A percentile compares a stretch with the other conserved stretches of the same genome.
Evolutionary conservation across 306 rosid species (phyloP).

Genomic region (Coriaria nepalensis): DNA sequence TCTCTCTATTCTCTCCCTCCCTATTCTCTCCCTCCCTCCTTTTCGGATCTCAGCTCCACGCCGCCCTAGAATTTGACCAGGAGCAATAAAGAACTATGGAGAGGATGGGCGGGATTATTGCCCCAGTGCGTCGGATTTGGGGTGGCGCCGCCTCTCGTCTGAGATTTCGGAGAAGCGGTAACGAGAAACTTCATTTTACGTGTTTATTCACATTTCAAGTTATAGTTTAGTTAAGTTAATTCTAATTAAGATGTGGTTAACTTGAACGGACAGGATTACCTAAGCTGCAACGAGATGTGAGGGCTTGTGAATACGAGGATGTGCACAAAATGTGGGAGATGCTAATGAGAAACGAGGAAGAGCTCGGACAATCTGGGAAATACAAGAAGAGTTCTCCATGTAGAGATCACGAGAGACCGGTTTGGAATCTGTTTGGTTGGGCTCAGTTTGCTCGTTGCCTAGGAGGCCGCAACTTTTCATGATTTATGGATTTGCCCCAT

Average conservation of each 20-base stretch:
- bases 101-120: constrained; percentile 35
- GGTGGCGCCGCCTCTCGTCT: constrained; percentile 28
- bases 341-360: constrained; percentile 39
- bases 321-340: constrained; percentile 90
- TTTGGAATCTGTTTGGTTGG: constrained; percentile 42
- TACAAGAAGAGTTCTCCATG: too few species aligned
- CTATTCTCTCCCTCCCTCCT: too few species aligned
- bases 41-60: too few species aligned
- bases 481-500: too few species aligned
- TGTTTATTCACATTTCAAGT: background rate
- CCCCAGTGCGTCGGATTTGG: constrained; percentile 34
- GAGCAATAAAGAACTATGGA: too few species aligned
- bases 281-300: constrained; percentile 50
- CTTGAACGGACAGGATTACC: constrained; percentile 28
- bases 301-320: constrained; percentile 58
- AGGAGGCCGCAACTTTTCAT: too few species aligned
- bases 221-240: background rate
- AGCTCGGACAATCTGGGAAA: constrained; percentile 13
- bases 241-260: too few species aligned
- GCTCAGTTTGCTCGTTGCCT: constrained; percentile 36
- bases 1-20: too few species aligned
- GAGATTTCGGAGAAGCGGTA: constrained; percentile 41
- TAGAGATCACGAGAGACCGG: too few species aligned
- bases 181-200: background rate
- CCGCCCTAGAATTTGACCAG: too few species aligned